phyloP scores from a whole-genome alignment of 164 flowering plant genomes.

The Liquidambar formosana region DNA sequence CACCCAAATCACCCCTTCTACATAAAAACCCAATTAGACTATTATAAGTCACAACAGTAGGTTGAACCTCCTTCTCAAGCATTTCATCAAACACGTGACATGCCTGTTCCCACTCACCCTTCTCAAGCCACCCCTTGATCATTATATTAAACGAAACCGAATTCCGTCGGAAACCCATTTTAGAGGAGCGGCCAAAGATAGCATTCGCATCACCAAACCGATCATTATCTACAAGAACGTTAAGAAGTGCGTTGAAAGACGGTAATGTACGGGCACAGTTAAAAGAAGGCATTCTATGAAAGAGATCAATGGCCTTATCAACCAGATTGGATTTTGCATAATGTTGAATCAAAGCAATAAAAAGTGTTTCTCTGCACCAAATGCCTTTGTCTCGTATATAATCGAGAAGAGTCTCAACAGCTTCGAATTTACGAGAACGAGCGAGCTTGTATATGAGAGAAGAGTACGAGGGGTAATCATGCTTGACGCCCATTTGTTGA shows the following conservation, averaged over 20 bases:
- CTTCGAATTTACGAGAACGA: slow-evolving; percentile 47
- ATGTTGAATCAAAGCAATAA: slow-evolving; percentile 63
- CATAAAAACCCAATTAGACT: slow-evolving; percentile 64
- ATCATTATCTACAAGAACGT: slow-evolving; percentile 52
- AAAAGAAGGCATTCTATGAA: slow-evolving; percentile 51
- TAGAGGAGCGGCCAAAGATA: slow-evolving; percentile 31
- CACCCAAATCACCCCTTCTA: slow-evolving; percentile 49
- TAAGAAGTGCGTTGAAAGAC: slow-evolving; percentile 65
- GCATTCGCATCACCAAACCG: slow-evolving; percentile 42
- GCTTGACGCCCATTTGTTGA: slow-evolving; percentile 53
- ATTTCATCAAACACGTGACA: slow-evolving; percentile 75
- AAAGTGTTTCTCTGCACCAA: slow-evolving; percentile 59
- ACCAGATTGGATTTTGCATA: slow-evolving; percentile 55
- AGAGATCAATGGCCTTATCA: slow-evolving; percentile 60
- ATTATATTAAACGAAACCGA: slow-evolving; percentile 64
- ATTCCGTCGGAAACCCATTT: slow-evolving; percentile 64
- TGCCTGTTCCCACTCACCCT: slow-evolving; percentile 50
- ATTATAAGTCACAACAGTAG: slow-evolving; percentile 74
- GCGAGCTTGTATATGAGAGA: slow-evolving; percentile 80
- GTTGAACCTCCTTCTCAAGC: slow-evolving; percentile 63
- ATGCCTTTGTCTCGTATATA: slow-evolving; percentile 35
- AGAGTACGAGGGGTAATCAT: slow-evolving; percentile 76
- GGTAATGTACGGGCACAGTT: slow-evolving; percentile 63
- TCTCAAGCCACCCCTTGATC: slow-evolving; percentile 55
- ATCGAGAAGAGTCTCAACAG: slow-evolving; percentile 47